Evolutionary conservation across 169 alveolate species (phyloP).

Genomic region (Eimeria sp.): DNA sequence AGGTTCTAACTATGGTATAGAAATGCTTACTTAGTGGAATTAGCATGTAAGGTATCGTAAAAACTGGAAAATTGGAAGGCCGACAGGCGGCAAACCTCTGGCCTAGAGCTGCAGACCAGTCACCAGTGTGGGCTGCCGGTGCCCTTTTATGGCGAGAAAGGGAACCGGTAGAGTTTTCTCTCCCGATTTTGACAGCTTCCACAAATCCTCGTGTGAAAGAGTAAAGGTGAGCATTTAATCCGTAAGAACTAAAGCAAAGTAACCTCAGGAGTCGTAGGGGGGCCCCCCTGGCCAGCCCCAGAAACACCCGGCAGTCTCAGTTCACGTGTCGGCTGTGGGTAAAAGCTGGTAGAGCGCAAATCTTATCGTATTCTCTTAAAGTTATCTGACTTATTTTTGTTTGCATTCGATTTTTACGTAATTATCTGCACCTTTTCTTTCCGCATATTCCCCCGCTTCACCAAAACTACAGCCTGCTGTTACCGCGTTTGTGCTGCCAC

Average conservation of each 20-base stretch:
- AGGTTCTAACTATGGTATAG: not conserved
- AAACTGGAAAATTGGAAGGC: not conserved
- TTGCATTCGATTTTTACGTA: not conserved
- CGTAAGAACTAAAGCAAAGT: not conserved
- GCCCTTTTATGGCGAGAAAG: not conserved
- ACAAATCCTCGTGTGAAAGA: not conserved
- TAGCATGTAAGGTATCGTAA: not conserved
- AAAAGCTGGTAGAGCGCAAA: not conserved
- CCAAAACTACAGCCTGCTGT: not conserved
- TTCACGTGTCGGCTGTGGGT: conserved; percentile 39
- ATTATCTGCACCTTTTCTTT: not conserved
- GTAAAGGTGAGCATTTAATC: not conserved
- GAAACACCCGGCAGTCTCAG: conserved; percentile 19
- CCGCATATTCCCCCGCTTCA: not conserved
- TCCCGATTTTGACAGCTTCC: not conserved
- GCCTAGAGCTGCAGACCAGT: not conserved
- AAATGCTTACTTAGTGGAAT: not conserved
- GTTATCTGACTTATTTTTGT: not conserved
- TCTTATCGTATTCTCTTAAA: not conserved
- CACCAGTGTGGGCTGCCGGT: conserved; percentile 5
- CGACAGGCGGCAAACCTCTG: not conserved
- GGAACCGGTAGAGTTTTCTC: not conserved
- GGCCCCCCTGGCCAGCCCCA: conserved; percentile 50
- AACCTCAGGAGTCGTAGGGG: not conserved
- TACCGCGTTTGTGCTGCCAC: not conserved